Percentiles rank a stretch among this genome's conserved stretches.
phyloP scores from a whole-genome alignment of 352 stramenopile genomes.

The Pythium volutum region DNA sequence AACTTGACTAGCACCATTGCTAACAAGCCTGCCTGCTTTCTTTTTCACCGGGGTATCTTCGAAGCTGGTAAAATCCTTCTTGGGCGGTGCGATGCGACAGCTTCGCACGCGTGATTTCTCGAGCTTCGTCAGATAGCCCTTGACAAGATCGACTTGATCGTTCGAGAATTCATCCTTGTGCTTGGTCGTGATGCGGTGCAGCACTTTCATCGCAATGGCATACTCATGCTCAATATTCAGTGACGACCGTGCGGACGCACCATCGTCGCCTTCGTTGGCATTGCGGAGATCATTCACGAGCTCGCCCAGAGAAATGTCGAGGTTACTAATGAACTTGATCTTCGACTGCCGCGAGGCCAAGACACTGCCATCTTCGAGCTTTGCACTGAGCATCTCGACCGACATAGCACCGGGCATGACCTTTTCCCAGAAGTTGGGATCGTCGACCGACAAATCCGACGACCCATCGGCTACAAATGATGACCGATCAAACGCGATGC shows the following conservation, averaged over 20 bases:
- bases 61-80: constrained; percentile 19
- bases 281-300: constrained; percentile 65
- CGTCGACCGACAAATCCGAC: constrained; percentile 92
- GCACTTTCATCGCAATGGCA: constrained; percentile 81
- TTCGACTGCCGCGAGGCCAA: constrained; percentile 79
- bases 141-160: constrained; percentile 79
- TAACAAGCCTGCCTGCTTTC: constrained; percentile 18
- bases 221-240: constrained; percentile 82
- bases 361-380: constrained; percentile 84
- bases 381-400: constrained; percentile 84
- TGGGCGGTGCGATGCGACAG: constrained; percentile 46
- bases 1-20: constrained; percentile 2
- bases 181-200: constrained; percentile 73
- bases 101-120: constrained; percentile 83
- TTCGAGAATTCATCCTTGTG: constrained; percentile 78
- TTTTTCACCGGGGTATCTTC: constrained; percentile 27
- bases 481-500: constrained; percentile 82
- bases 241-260: constrained; percentile 31
- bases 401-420: constrained; percentile 84
- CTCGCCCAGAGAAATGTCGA: constrained; percentile 74
- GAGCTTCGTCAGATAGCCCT: constrained; percentile 67
- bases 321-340: constrained; percentile 88
- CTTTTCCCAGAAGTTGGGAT: constrained; percentile 96
- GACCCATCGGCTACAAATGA: constrained; percentile 92
- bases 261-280: constrained; percentile 33